These are phyloP conservation scores for Trichoderma sp. DNA, from an alignment of 2,329 filamentous ascomycete genomes.

Conservation along the genomic window DNA sequence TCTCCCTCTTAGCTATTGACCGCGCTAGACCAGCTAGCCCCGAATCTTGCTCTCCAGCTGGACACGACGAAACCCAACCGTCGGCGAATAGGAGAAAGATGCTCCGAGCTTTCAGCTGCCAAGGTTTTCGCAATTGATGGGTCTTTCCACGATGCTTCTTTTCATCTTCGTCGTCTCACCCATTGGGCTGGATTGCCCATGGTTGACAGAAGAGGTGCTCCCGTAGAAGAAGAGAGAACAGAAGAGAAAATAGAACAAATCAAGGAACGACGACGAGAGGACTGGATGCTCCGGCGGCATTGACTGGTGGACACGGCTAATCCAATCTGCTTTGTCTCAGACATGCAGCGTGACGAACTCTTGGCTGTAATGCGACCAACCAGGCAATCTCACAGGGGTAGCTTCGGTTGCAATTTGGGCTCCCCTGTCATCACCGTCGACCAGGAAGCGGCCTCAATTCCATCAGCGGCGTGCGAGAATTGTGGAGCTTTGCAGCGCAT, in stretches of 20 bases:
- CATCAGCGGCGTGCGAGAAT: conserved; percentile 21
- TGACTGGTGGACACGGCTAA: not conserved
- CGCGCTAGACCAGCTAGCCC: conserved; percentile 7
- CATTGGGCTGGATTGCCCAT: not conserved
- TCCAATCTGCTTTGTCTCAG: conserved; percentile 5
- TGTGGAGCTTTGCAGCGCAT: conserved; percentile 16
- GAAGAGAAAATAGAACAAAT: not conserved
- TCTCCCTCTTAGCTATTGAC: conserved; percentile 7
- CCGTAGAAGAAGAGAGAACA: not conserved
- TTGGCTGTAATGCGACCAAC: conserved; percentile 6
- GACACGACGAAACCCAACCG: not conserved
- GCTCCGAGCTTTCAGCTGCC: not conserved
- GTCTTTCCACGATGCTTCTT: not conserved
- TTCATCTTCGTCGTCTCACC: not conserved
- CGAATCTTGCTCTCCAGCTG: conserved; percentile 17
- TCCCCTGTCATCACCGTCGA: conserved; percentile 11
- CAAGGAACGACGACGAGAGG: not conserved
- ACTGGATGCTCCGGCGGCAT: not conserved
- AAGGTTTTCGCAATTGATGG: not conserved
- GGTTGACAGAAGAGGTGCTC: not conserved
- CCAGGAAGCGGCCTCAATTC: conserved; percentile 17
- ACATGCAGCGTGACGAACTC: conserved; percentile 16
- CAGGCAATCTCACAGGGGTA: conserved; percentile 20
- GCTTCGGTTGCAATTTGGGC: conserved; percentile 17
- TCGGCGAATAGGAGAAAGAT: conserved; percentile 3